These are phyloP conservation scores for Juglanconis oblonga DNA, from an alignment of 2,329 filamentous ascomycete species.

Conservation along the genomic window DNA sequence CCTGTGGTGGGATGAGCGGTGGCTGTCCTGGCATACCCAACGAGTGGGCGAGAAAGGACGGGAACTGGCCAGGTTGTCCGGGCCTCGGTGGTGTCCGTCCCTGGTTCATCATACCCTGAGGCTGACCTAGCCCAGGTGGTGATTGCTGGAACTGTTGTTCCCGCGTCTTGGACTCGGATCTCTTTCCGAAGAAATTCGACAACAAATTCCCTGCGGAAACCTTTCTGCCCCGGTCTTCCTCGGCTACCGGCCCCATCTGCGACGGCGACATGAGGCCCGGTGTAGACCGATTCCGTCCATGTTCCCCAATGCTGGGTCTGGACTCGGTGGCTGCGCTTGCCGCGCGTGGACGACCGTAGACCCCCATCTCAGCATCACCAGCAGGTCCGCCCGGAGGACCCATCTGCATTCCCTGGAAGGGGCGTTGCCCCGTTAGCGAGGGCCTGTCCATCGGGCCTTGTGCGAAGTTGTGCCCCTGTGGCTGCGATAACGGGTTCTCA, in stretches of 20 bases:
- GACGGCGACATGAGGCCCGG: constrained; percentile 4
- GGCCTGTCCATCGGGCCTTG: constrained; percentile 21
- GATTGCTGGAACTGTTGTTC: constrained; percentile 18
- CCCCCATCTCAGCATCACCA: constrained; percentile 6
- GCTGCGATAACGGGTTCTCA: constrained; percentile 10
- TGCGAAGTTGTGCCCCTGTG: constrained; percentile 3
- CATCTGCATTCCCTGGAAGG: constrained; percentile 2
- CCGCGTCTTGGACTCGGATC: constrained; percentile 20
- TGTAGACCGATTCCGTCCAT: constrained; percentile 10
- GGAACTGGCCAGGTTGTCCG: constrained; percentile 12
- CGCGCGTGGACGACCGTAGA: constrained; percentile 12
- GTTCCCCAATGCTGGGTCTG: constrained; percentile 13
- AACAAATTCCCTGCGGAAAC: constrained; percentile 22
- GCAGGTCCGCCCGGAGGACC: not conserved
- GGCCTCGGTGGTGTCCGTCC: constrained; percentile 14
- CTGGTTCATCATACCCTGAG: constrained; percentile 14
- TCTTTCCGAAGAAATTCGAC: constrained; percentile 22
- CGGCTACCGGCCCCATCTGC: constrained; percentile 2
- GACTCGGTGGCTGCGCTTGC: constrained; percentile 22
- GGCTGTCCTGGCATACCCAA: constrained; percentile 17
- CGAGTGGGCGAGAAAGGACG: constrained; percentile 8
- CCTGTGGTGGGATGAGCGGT: constrained; percentile 12
- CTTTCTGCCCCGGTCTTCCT: constrained; percentile 24
- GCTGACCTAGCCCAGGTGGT: constrained; percentile 14
- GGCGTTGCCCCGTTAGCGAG: constrained; percentile 20